phyloP scores from a whole-genome alignment of 2,329 filamentous ascomycete genomes.

The Zarea fungicola region DNA sequence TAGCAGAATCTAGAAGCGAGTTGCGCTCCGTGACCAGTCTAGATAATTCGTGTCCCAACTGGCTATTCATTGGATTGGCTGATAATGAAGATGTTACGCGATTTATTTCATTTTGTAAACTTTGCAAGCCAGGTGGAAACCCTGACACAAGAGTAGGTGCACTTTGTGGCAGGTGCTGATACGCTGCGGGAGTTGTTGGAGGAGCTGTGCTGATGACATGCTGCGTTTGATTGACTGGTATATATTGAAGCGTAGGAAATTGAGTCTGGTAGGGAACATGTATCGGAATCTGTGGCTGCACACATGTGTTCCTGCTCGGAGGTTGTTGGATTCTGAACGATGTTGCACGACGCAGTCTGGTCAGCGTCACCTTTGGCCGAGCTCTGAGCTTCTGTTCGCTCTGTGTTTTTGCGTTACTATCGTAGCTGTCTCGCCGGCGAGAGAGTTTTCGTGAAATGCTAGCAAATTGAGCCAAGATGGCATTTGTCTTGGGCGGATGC shows the following conservation, averaged over 20 bases:
- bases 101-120: neutral
- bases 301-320: too few relatives aligned
- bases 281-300: neutral
- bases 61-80: neutral
- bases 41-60: neutral
- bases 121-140: neutral
- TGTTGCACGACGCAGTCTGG: too few relatives aligned
- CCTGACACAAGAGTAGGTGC: neutral
- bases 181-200: neutral
- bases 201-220: neutral
- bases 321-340: neutral
- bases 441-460: conserved; percentile 1
- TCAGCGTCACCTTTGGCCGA: neutral
- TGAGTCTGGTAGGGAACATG: neutral
- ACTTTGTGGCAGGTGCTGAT: neutral
- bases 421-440: neutral
- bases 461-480: neutral
- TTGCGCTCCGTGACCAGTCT: neutral
- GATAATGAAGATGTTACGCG: neutral
- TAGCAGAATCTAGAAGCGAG: conserved; percentile 3
- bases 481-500: neutral
- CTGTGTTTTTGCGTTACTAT: neutral
- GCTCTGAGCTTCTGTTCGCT: neutral
- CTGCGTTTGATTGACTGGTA: neutral
- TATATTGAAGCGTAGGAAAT: conserved; percentile 1